A percentile compares a stretch with the other conserved stretches of the same genome.
phyloP scores from a whole-genome alignment of 495 filamentous ascomycete genomes.

The Lophium mytilinum region DNA sequence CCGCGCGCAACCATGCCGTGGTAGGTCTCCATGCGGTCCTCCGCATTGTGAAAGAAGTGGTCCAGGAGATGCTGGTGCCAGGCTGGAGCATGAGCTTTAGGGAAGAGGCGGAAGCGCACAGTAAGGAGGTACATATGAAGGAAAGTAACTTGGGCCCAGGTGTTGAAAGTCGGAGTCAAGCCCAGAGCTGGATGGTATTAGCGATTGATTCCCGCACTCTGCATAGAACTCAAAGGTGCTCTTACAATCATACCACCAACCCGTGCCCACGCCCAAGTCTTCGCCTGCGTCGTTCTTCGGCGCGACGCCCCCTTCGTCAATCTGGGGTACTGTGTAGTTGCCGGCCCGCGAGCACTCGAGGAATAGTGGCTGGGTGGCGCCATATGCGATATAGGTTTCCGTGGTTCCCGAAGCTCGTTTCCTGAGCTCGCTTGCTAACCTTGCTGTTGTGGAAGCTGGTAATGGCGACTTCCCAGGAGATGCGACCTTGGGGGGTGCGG shows the following conservation, averaged over 20 bases:
- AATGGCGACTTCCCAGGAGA: background rate
- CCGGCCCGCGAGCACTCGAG: constrained; percentile 69
- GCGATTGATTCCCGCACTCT: background rate
- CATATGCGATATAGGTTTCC: constrained; percentile 69
- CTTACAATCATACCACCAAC: constrained; percentile 80
- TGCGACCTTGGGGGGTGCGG: background rate
- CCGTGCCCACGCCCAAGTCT: constrained; percentile 64
- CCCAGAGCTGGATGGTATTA: constrained; percentile 37
- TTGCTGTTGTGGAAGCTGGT: background rate
- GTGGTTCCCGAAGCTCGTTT: constrained; percentile 13
- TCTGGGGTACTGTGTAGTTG: constrained; percentile 50
- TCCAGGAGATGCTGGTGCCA: constrained; percentile 77
- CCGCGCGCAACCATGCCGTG: constrained; percentile 59
- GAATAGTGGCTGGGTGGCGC: constrained; percentile 68
- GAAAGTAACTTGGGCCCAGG: constrained; percentile 93
- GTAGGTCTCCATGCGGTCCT: constrained; percentile 70
- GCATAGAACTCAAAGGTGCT: background rate
- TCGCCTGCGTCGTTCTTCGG: constrained; percentile 62
- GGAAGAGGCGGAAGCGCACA: constrained; percentile 73
- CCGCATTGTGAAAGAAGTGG: constrained; percentile 88
- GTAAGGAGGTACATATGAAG: constrained; percentile 90
- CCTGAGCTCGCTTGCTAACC: constrained; percentile 8
- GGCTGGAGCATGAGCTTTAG: constrained; percentile 46
- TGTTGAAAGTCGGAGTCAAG: constrained; percentile 76
- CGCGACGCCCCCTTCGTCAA: constrained; percentile 24